phyloP scores from a whole-genome alignment of 371 early-diverging fungal genomes.

The Choanephora cucurbitarum region DNA sequence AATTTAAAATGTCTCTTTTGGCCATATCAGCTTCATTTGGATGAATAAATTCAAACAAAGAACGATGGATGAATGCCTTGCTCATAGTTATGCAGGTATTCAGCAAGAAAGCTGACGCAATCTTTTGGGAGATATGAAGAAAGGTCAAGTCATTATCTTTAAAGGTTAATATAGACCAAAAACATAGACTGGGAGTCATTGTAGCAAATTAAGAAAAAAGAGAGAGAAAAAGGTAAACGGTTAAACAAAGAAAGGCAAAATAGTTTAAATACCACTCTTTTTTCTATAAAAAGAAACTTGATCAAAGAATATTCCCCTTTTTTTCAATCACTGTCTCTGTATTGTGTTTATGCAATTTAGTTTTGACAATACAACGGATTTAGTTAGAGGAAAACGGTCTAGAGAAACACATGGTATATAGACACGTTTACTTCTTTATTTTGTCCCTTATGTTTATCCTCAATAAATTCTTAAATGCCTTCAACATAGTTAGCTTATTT shows the following conservation, averaged over 20 bases:
- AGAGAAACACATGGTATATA: too few relatives aligned
- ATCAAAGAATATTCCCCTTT: too few relatives aligned
- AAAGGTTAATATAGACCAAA: slow-evolving; percentile 54
- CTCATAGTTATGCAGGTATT: slow-evolving; percentile 30
- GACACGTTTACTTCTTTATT: too few relatives aligned
- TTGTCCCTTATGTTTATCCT: too few relatives aligned
- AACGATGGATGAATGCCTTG: slow-evolving; percentile 42
- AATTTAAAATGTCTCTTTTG: slow-evolving; percentile 50
- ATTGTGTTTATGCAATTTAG: too few relatives aligned
- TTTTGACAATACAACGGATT: too few relatives aligned
- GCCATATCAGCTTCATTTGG: slow-evolving; percentile 59
- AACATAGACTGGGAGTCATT: slow-evolving; percentile 25
- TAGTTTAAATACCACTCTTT: neutral
- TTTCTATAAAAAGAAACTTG: too few relatives aligned
- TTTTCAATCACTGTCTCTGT: too few relatives aligned
- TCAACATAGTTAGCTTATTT: too few relatives aligned
- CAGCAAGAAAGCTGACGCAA: slow-evolving; percentile 11
- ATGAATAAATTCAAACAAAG: slow-evolving; percentile 61
- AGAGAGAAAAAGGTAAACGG: neutral
- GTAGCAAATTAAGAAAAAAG: neutral
- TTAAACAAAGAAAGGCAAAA: neutral
- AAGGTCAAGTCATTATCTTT: slow-evolving; percentile 40
- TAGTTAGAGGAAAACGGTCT: too few relatives aligned
- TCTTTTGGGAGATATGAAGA: slow-evolving; percentile 46
- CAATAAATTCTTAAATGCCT: too few relatives aligned